Base-by-base conservation (phyloP, 768 basidiomycete species). In the Pleurotus tuber-regium region DNA sequence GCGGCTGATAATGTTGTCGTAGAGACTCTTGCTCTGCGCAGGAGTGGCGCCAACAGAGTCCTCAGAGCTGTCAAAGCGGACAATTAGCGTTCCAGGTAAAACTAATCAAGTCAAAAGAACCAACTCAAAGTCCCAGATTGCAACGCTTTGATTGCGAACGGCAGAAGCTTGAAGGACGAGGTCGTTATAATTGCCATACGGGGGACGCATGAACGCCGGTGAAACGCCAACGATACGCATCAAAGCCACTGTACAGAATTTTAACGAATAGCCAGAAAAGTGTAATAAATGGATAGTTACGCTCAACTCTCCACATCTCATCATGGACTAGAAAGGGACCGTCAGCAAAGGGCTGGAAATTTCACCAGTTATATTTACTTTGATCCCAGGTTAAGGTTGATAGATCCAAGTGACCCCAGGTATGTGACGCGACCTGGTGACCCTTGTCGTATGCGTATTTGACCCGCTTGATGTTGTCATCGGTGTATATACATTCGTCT, bases 401-500 rank as follows among this genome's bases (percentile, higher is more conserved):
- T 3, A 77, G 60, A 35, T 72, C 58, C 11, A 61, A 59, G 53
- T 77, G 75, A 6, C 57, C 59, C 76, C 76, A 78, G 3, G 75
- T 76, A 52, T 78, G 76, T 28, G 74, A 75, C 4, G 64, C 74
- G 44, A 78, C 50, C 56, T 72, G 71, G 54, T 78, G 76, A 9
- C 73, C 75, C 16, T 66, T 60, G 42, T 61, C 55, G 41, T 69
- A 71, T 6, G 67, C 72, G 52, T 69, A 67, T 43, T 68, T 69
- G 56, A 75, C 63, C 16, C 63, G 59, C 28, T 56, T 43, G 8
- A 57, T 56, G 18, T 54, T 46, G 26, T 57, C 63, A 6, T 51
- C 14, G 55, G 59, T 53, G 58, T 75, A 75, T 46, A 75, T 75
- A 56, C 73, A 75, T 12, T 54, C 61, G n/a, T 50, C 70, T 72